Evolutionary conservation across 1,284 basidiomycete genomes (phyloP).

Genomic region (Caloboletus inedulis): DNA sequence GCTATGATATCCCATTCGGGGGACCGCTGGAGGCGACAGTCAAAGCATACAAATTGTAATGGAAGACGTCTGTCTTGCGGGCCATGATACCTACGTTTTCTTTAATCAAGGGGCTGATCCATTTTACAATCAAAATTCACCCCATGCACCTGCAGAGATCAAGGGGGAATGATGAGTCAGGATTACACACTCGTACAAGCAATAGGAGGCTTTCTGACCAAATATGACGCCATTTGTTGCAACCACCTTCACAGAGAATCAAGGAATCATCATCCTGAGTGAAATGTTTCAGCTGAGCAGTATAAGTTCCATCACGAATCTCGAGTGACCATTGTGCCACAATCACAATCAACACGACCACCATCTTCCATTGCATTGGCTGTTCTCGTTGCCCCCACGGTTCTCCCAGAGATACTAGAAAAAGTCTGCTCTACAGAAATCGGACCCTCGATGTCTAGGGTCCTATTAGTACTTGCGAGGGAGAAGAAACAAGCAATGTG

Average conservation of each 20-base stretch:
- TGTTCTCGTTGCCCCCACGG: neutral
- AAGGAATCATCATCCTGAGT: conserved; percentile 48
- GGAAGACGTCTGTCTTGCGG: conserved; percentile 55
- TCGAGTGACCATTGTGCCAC: conserved; percentile 50
- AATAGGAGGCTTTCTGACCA: conserved; percentile 47
- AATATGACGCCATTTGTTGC: conserved; percentile 67
- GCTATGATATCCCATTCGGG: conserved; percentile 66
- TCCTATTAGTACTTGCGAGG: neutral
- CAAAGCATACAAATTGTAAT: conserved; percentile 59
- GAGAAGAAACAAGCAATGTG: conserved; percentile 25
- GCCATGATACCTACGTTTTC: conserved; percentile 56
- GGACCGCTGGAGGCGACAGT: conserved; percentile 64
- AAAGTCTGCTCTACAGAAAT: conserved; percentile 13
- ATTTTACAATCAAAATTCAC: conserved; percentile 34
- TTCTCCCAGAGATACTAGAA: neutral
- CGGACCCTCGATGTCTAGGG: conserved; percentile 48
- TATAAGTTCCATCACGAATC: neutral
- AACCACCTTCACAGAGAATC: conserved; percentile 64
- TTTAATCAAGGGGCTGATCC: neutral
- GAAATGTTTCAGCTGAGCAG: conserved; percentile 11
- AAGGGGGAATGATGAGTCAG: neutral
- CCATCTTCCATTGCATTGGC: conserved; percentile 14
- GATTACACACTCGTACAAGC: neutral
- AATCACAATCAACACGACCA: conserved; percentile 52
- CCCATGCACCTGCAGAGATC: conserved; percentile 67